Percentiles rank a stretch among this genome's conserved stretches.
Conservation (phyloP, 352 stramenopile genomes). For the Elongisporangium undulatum region DNA sequence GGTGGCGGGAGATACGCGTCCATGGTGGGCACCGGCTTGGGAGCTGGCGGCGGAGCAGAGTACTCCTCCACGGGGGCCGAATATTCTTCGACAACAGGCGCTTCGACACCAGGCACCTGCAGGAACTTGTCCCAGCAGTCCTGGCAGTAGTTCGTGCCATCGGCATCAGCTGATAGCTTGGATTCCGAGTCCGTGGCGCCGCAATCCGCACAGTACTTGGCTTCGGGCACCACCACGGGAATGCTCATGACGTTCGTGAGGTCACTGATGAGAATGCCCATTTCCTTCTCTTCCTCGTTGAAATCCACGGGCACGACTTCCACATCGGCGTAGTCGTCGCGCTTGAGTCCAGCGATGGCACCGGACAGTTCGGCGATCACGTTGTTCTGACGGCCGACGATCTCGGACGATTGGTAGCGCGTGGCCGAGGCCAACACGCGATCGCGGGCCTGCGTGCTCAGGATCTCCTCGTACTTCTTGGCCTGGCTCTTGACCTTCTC, state of each 20-base stretch:
- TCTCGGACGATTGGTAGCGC: conserved; percentile 64
- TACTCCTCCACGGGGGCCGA: conserved; percentile 12
- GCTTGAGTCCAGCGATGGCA: conserved; percentile 70
- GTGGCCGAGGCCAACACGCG: conserved; percentile 66
- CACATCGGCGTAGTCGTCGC: conserved; percentile 69
- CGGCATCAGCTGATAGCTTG: conserved; percentile 74
- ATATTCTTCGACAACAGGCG: conserved; percentile 5
- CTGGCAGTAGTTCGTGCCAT: conserved; percentile 85
- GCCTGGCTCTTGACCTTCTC: conserved; percentile 82
- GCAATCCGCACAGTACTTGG: conserved; percentile 81
- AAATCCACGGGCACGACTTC: conserved; percentile 57
- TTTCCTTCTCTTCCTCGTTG: conserved; percentile 55
- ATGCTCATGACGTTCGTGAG: conserved; percentile 80
- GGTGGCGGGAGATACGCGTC: conserved; percentile 3
- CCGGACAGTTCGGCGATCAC: conserved; percentile 70
- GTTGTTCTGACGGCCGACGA: conserved; percentile 79
- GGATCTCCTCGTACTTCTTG: conserved; percentile 82
- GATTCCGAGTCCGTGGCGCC: conserved; percentile 70
- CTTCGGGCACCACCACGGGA: conserved; percentile 61
- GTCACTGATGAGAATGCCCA: conserved; percentile 70
- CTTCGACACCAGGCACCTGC: conserved; percentile 29
- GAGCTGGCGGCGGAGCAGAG: conserved; percentile 2
- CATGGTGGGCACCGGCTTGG: conserved; percentile 3
- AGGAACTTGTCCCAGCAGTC: conserved; percentile 87
- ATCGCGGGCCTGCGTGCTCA: conserved; percentile 68